A percentile compares a stretch with the other conserved stretches of the same genome.
phyloP scores from a whole-genome alignment of 345 rosid species.

The Hibiscus trionum region DNA sequence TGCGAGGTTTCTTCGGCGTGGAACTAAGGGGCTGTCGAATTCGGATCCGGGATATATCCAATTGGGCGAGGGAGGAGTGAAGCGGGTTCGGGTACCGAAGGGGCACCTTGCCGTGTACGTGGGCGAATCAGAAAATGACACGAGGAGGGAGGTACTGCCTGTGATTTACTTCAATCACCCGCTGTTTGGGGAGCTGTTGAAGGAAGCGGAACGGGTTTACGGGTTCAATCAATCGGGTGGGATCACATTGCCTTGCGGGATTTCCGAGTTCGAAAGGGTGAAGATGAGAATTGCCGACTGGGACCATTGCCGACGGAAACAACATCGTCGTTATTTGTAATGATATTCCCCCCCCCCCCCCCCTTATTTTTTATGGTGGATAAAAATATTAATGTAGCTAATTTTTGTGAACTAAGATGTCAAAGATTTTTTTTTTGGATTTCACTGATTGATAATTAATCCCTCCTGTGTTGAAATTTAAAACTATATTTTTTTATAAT shows the following conservation, averaged over 20 bases:
- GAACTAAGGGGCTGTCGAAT: conserved; percentile 28
- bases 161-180: conserved; percentile 82
- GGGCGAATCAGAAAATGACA: conserved; percentile 42
- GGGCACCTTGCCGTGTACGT: conserved; percentile 78
- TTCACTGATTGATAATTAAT: no score
- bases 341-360: neutral
- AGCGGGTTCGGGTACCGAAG: conserved; percentile 39
- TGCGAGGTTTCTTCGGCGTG: conserved; percentile 31
- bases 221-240: conserved; percentile 72
- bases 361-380: neutral
- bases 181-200: conserved; percentile 60
- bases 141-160: conserved; percentile 54
- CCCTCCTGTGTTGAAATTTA: no score
- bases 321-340: neutral
- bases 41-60: conserved; percentile 29
- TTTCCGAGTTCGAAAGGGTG: conserved; percentile 71
- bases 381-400: neutral
- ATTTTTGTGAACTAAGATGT: conserved; percentile 9
- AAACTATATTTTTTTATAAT: no score
- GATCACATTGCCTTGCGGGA: conserved; percentile 65
- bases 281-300: conserved; percentile 67
- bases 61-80: conserved; percentile 28
- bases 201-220: conserved; percentile 62
- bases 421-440: neutral
- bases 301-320: conserved; percentile 29